Base-by-base conservation (phyloP, 2,329 filamentous ascomycete genomes). In the Lachnellula hyalina region DNA sequence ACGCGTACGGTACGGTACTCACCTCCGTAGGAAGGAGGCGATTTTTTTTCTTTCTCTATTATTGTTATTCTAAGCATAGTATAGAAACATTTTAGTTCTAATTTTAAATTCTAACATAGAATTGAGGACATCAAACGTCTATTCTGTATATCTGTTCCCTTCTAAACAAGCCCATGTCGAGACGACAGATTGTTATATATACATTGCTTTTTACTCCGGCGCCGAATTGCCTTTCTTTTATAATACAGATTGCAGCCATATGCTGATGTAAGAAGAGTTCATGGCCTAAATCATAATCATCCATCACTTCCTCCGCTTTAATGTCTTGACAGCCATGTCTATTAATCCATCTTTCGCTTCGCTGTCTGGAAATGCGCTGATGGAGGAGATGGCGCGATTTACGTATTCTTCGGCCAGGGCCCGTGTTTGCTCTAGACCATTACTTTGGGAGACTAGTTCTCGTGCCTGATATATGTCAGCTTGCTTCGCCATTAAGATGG, bases 321-420 rank as follows among this genome's bases (percentile, higher is more conserved):
- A 83, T 15, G 92, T 91, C 77, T 96, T 96, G 65, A 86, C 82
- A 63, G 91, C 95, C 90, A 97, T 96, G 67, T 96, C 90, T 46
- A 96, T 77, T 41, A 99, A 77, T 0, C 93, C 93, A 32, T 87
- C 82, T 76, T 96, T 97, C 55, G 94, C 94, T 61, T 97, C 93
- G 70, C 91, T 93, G n/a, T 92, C 86, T 6, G 94, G 94, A 72
- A 99, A 96, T 46, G 77, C 75, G 60, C 81, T 79, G 66, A 99
- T 89, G n/a, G 92, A 89, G 5, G 84, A 80, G 57, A 96, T 88
- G 28, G 94, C 94, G 68, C 89, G 89, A 68, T 94, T 87, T 40
- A 88, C 86, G 71, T 96, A 99, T 65, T 95, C 89, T 69, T 96
- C 87, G 1, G 94, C 94, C 32, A 99, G 78, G 7, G 87, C 89